Evolutionary conservation across 1,284 basidiomycete species (phyloP).

Genomic region (Anthracocystis setariae): DNA sequence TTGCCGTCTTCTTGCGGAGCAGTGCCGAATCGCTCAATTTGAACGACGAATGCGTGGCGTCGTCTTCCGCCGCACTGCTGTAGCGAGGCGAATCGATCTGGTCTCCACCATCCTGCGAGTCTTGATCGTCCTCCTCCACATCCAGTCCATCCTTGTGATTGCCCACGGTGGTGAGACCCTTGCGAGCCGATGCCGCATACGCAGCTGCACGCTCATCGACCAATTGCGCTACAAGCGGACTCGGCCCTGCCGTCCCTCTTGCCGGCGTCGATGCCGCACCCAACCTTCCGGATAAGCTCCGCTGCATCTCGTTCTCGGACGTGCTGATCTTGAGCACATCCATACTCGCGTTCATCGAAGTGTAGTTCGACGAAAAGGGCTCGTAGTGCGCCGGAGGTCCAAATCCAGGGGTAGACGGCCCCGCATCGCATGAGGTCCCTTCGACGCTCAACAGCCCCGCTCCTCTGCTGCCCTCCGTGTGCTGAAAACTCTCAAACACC

Average conservation of each 20-base stretch:
- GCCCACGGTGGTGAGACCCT: conserved; percentile 50
- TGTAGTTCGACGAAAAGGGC: conserved; percentile 29
- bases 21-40: not conserved
- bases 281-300: not conserved
- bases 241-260: conserved; percentile 14
- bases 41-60: not conserved
- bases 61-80: conserved; percentile 24
- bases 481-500: conserved; percentile 40
- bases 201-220: conserved; percentile 36
- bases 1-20: not conserved
- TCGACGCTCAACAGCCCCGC: conserved; percentile 10
- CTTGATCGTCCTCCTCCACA: conserved; percentile 49
- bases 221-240: conserved; percentile 29
- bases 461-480: not conserved
- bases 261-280: conserved; percentile 7
- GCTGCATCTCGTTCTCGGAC: conserved; percentile 3
- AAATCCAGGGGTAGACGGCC: conserved; percentile 34
- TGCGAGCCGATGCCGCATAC: conserved; percentile 23
- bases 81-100: conserved; percentile 22
- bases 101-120: conserved; percentile 42
- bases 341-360: conserved; percentile 28
- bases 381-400: conserved; percentile 44
- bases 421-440: conserved; percentile 16
- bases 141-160: conserved; percentile 56
- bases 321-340: conserved; percentile 10